These are phyloP conservation scores for Quercus tomentella DNA, from an alignment of 331 rosid species.

Conservation along the genomic window DNA sequence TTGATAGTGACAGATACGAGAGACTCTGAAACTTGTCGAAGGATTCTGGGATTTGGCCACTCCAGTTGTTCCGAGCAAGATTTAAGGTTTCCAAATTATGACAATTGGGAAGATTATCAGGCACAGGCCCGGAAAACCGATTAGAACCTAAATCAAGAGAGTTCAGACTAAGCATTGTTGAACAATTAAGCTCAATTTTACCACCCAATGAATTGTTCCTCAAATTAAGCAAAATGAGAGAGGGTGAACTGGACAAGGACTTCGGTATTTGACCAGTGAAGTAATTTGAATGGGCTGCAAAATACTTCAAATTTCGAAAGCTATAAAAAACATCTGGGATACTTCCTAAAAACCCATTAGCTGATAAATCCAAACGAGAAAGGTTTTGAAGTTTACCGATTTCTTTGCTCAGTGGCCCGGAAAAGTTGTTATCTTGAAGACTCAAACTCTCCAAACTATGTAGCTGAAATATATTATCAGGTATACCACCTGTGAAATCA, in stretches of 20 bases:
- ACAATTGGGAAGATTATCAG: slow-evolving; percentile 37
- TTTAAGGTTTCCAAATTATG: slow-evolving; percentile 20
- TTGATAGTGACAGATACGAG: slow-evolving; percentile 23
- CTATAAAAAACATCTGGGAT: slow-evolving; percentile 33
- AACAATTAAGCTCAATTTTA: slow-evolving; percentile 18
- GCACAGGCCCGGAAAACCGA: slow-evolving; percentile 28
- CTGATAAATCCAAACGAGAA: slow-evolving; percentile 27
- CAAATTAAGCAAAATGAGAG: slow-evolving; percentile 22
- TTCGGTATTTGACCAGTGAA: slow-evolving; percentile 26
- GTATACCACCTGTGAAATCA: slow-evolving; percentile 16
- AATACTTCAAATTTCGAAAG: neutral
- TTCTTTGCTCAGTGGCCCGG: slow-evolving; percentile 20
- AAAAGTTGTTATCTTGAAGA: slow-evolving; percentile 28
- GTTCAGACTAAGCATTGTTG: slow-evolving; percentile 24
- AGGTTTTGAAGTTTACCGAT: slow-evolving; percentile 30
- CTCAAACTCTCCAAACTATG: neutral
- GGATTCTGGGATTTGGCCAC: slow-evolving; percentile 29
- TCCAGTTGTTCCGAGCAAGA: slow-evolving; percentile 26
- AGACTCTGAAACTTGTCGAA: slow-evolving; percentile 22
- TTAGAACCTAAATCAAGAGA: slow-evolving; percentile 41
- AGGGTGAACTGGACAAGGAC: slow-evolving; percentile 31
- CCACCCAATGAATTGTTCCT: slow-evolving; percentile 39
- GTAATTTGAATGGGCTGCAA: slow-evolving; percentile 31
- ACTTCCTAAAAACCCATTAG: slow-evolving; percentile 25
- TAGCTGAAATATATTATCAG: slow-evolving; percentile 27